Percentiles rank a stretch among this genome's conserved stretches.
phyloP scores from a whole-genome alignment of 345 rosid species.

The Luvunga scandens region DNA sequence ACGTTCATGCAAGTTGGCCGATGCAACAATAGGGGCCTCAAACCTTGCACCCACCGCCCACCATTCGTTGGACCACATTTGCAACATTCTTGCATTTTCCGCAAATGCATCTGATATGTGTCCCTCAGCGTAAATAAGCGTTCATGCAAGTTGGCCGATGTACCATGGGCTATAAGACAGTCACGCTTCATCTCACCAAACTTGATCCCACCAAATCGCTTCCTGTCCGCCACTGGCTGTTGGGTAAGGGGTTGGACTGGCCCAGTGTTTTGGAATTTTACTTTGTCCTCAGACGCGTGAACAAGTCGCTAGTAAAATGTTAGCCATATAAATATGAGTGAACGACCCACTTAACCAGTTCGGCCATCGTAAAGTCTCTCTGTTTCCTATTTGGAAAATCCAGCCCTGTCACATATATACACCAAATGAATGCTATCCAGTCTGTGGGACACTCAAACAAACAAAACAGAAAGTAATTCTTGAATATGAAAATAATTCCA shows the following conservation, averaged over 20 bases:
- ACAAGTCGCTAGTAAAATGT: slow-evolving; percentile 82
- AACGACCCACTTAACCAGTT: slow-evolving; percentile 67
- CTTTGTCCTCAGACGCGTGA: slow-evolving; percentile 93
- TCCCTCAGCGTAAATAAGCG: slow-evolving; percentile 80
- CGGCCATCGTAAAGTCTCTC: slow-evolving; percentile 81
- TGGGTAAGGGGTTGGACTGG: slow-evolving; percentile 91
- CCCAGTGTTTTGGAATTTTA: slow-evolving; percentile 89
- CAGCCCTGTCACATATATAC: slow-evolving; percentile 51
- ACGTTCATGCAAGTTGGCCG: no score
- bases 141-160: slow-evolving; percentile 76
- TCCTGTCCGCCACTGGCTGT: slow-evolving; percentile 86
- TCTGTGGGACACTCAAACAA: neutral
- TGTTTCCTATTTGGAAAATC: slow-evolving; percentile 84
- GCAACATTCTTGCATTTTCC: slow-evolving; percentile 58
- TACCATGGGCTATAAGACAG: slow-evolving; percentile 86
- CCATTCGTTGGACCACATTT: neutral
- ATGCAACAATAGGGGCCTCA: no score
- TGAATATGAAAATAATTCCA: neutral
- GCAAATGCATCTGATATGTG: slow-evolving; percentile 77
- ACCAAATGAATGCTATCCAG: neutral
- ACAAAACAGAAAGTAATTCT: neutral
- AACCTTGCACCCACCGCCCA: no score
- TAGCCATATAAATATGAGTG: slow-evolving; percentile 84
- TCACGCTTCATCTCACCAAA: slow-evolving; percentile 95
- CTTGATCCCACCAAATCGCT: slow-evolving; percentile 81